A percentile compares a stretch with the other conserved stretches of the same genome.
Conservation (phyloP, 2,329 filamentous ascomycete species). For the Aspergillus tamarii region DNA sequence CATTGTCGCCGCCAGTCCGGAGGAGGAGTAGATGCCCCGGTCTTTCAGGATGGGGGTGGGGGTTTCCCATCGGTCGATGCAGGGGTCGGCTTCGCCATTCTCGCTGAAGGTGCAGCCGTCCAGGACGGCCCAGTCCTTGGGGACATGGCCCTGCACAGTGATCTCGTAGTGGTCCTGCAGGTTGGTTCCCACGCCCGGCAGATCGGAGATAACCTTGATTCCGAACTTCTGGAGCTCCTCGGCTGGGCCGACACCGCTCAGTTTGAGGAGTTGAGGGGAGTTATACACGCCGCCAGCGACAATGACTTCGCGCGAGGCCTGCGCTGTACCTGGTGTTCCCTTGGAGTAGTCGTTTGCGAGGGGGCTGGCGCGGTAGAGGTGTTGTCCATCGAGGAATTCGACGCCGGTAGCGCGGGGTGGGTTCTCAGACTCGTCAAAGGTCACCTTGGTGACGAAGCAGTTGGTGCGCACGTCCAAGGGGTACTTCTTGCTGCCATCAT, state of each 20-base stretch:
- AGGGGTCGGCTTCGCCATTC: constrained; percentile 40
- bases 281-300: constrained; percentile 61
- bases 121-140: constrained; percentile 48
- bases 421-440: constrained; percentile 42
- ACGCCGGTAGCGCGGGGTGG: constrained; percentile 53
- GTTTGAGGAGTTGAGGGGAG: constrained; percentile 66
- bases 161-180: constrained; percentile 60
- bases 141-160: constrained; percentile 24
- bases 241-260: constrained; percentile 64
- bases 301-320: constrained; percentile 52
- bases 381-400: constrained; percentile 53
- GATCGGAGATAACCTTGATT: constrained; percentile 60
- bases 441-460: constrained; percentile 51
- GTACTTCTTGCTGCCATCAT: constrained; percentile 46
- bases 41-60: constrained; percentile 30
- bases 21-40: constrained; percentile 50
- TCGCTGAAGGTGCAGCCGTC: constrained; percentile 37
- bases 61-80: constrained; percentile 49
- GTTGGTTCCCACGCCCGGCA: constrained; percentile 66
- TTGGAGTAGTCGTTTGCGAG: constrained; percentile 19
- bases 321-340: constrained; percentile 39
- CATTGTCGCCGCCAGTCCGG: constrained; percentile 59
- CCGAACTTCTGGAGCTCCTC: constrained; percentile 55
- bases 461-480: constrained; percentile 59
- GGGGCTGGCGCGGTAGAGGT: constrained; percentile 53